These are phyloP conservation scores for Aspergillus sp. DNA, from an alignment of 2,329 filamentous ascomycete genomes.

Conservation along the genomic window DNA sequence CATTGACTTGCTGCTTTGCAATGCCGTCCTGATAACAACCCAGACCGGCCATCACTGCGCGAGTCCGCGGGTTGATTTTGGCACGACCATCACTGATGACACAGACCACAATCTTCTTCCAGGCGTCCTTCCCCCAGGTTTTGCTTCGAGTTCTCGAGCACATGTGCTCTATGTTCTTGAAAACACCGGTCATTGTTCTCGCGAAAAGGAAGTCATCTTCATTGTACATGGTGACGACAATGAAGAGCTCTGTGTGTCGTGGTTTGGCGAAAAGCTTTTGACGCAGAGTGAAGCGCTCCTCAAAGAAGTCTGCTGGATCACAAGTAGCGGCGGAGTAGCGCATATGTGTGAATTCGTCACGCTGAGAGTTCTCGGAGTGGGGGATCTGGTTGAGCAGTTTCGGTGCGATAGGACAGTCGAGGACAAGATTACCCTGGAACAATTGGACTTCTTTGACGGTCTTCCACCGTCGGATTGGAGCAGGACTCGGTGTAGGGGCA, in stretches of 20 bases:
- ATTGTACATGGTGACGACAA: slow-evolving; percentile 98
- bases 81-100: slow-evolving; percentile 95
- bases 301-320: slow-evolving; percentile 84
- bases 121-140: slow-evolving; percentile 97
- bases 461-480: slow-evolving; percentile 84
- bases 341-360: slow-evolving; percentile 76
- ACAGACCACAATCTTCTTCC: slow-evolving; percentile 99
- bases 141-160: slow-evolving; percentile 90
- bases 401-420: slow-evolving; percentile 94
- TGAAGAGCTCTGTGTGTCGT: slow-evolving; percentile 90
- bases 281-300: slow-evolving; percentile 85
- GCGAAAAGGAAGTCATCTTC: slow-evolving; percentile 96
- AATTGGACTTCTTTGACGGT: slow-evolving; percentile 98
- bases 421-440: slow-evolving; percentile 93
- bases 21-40: slow-evolving; percentile 98
- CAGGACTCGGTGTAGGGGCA: slow-evolving; percentile 51
- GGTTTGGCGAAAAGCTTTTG: slow-evolving; percentile 91
- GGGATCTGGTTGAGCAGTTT: slow-evolving; percentile 82
- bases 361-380: slow-evolving; percentile 74
- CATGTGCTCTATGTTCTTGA: slow-evolving; percentile 99
- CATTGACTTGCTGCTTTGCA: slow-evolving; percentile 96
- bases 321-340: slow-evolving; percentile 93
- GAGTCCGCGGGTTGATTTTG: slow-evolving; percentile 92
- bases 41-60: slow-evolving; percentile 85
- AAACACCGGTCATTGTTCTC: slow-evolving; percentile 91